A percentile compares a stretch with the other conserved stretches of the same genome.
These are phyloP conservation scores for Russula vinacea DNA, from an alignment of 768 basidiomycete species.

Conservation along the genomic window DNA sequence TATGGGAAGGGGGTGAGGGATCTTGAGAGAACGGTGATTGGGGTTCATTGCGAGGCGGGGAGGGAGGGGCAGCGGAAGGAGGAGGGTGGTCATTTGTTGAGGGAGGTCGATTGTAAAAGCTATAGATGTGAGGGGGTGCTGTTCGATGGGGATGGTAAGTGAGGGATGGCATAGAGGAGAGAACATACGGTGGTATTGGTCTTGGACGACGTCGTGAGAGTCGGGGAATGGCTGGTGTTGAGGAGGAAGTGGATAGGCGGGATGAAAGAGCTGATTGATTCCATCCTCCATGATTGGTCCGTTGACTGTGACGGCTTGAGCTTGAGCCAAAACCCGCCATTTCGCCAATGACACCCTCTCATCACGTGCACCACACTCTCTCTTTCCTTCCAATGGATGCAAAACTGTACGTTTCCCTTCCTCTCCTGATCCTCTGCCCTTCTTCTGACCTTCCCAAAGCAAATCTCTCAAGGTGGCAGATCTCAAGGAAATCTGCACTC, in stretches of 20 bases:
- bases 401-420: constrained; percentile 37
- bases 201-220: constrained; percentile 31
- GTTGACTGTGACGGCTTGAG: background rate
- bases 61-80: constrained; percentile 20
- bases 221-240: constrained; percentile 37
- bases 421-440: constrained; percentile 3
- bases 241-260: constrained; percentile 50
- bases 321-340: background rate
- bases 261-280: constrained; percentile 61
- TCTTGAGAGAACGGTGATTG: constrained; percentile 21
- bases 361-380: constrained; percentile 3
- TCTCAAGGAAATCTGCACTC: constrained; percentile 58
- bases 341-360: too few relatives aligned
- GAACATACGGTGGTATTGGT: constrained; percentile 25
- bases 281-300: constrained; percentile 42
- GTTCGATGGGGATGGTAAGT: constrained; percentile 16
- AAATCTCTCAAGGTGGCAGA: constrained; percentile 71
- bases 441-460: constrained; percentile 33
- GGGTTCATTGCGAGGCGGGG: constrained; percentile 25
- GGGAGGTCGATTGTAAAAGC: constrained; percentile 33
- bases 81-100: constrained; percentile 33
- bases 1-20: constrained; percentile 32
- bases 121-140: constrained; percentile 25
- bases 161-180: constrained; percentile 24
- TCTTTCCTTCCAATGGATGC: constrained; percentile 37